Base-by-base conservation (phyloP, 148 eudicot genomes). In the Rhododendron griersonianum region DNA sequence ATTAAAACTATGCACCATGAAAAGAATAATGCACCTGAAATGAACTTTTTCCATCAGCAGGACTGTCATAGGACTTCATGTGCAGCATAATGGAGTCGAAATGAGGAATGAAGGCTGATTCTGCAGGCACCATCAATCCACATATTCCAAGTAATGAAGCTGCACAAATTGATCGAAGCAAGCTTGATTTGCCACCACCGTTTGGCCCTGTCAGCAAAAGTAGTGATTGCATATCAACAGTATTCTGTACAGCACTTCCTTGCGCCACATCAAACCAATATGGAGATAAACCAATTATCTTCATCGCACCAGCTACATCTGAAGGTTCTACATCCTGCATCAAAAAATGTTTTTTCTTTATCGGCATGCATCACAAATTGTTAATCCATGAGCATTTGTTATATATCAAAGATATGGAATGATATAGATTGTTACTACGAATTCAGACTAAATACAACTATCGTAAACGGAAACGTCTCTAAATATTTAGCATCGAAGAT, bases 21-120 rank as follows among this genome's bases (percentile, higher is more conserved):
- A 74, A 84, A 10, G 7, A 2, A 19, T 78, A n/a, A 85, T 41
- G 83, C 87, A 96, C 99, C 98, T 97, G 99, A 90, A 97, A 97
- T 74, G 98, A 97, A 89, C 99, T 97, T 89, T 97, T 97, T 79
- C 98, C 98, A 92, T 97, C 99, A 76, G 93, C 93, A 88, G 99
- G 99, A 91, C 99, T 97, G 87, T 97, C 99, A 87, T 97, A 95
- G 85, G 99, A 94, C 89, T 95, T 97, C 98, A 97, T 92, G 91
- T 97, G 99, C 83, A 97, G 94, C 93, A 91, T 92, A 73, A 97
- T 90, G 63, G 98, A 93, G 87, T 97, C 99, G 84, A 95, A 95
- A 91, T 95, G 96, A 85, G 98, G 99, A 83, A 95, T 94, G 55
- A 85, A 86, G 74, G 99, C 98, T 78, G 98, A 95, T 83, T 93